Evolutionary conservation across 2,329 filamentous ascomycete genomes (phyloP).

Genomic region (Trichoderma lentiforme): DNA sequence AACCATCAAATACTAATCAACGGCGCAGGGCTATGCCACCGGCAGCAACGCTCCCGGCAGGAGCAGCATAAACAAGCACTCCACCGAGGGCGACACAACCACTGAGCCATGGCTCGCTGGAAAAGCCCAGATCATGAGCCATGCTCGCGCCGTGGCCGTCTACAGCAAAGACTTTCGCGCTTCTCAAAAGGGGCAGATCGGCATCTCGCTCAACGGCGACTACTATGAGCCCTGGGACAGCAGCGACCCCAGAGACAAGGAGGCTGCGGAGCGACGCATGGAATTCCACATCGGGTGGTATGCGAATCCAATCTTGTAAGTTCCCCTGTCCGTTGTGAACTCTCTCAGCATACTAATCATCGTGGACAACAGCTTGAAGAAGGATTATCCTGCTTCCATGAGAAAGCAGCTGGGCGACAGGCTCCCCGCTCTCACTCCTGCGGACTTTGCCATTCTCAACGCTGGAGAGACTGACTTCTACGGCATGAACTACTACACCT

Average conservation of each 20-base stretch:
- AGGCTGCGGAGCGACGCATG: constrained; percentile 35
- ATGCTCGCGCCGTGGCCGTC: constrained; percentile 31
- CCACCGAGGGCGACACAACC: constrained; percentile 30
- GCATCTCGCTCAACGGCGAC: constrained; percentile 38
- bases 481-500: constrained; percentile 42
- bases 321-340: not conserved
- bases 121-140: constrained; percentile 36
- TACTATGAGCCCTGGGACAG: constrained; percentile 38
- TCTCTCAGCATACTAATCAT: not conserved
- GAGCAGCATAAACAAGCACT: constrained; percentile 23
- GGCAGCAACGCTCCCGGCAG: constrained; percentile 35
- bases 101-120: constrained; percentile 37
- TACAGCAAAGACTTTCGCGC: constrained; percentile 34
- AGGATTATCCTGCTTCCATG: constrained; percentile 38
- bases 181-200: constrained; percentile 31
- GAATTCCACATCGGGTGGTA: constrained; percentile 41
- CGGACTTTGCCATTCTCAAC: constrained; percentile 27
- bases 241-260: constrained; percentile 25
- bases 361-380: constrained; percentile 21
- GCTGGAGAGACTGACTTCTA: constrained; percentile 34
- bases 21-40: constrained; percentile 31
- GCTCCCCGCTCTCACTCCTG: constrained; percentile 29
- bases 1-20: not conserved
- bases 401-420: constrained; percentile 32
- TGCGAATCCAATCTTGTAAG: constrained; percentile 38